Evolutionary conservation across 805 yeast genomes (phyloP), one percentile per base, ranked within the genome.

Genomic region (Sugiyamaella chiloensis): DNA sequence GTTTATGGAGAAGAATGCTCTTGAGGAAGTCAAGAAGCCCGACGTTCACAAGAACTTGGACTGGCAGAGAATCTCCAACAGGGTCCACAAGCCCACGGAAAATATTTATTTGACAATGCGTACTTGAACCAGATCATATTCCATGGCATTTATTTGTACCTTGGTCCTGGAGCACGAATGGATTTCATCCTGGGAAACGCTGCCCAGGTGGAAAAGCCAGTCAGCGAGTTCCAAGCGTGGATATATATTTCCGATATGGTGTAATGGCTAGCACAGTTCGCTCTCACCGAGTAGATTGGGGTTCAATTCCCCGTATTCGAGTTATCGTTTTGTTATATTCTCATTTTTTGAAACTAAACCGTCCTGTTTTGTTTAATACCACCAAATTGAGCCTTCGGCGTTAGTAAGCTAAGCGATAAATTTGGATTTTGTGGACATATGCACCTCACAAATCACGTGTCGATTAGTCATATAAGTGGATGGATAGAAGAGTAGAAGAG

Each of bases 221-320:
- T 23, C 42, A 41, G 37, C 44, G 37, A 11, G 44, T 31, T 4
- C 44, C n/a, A n/a, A n/a, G n/a, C n/a, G n/a, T n/a, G n/a, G n/a
- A n/a, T n/a, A n/a, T n/a, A n/a, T n/a, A n/a, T n/a, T n/a, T 74
- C 79, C 79, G 78, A 74, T 74, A 71, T 74, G 71, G 79, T 75
- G 79, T 74, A 74, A 74, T 76, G 79, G 79, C 75, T 73, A 74
- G 71, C 78, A 74, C 74, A 76, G 78, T 71, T 73, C 78, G 77
- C 78, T 75, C 72, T 75, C 78, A 74, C 79, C 78, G 78, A 74
- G 78, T 77, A 74, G 68, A 70, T 76, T 79, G 81, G 83, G 83
- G 83, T 79, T 79, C 83, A 80, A 79, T 81, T 78, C 83, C 83
- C 83, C 81, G 84, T 73, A 77, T 76, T 82, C 83, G 83, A 78